These are phyloP conservation scores for Petunia secreta DNA, from an alignment of 257 asterid genomes.

Conservation along the genomic window DNA sequence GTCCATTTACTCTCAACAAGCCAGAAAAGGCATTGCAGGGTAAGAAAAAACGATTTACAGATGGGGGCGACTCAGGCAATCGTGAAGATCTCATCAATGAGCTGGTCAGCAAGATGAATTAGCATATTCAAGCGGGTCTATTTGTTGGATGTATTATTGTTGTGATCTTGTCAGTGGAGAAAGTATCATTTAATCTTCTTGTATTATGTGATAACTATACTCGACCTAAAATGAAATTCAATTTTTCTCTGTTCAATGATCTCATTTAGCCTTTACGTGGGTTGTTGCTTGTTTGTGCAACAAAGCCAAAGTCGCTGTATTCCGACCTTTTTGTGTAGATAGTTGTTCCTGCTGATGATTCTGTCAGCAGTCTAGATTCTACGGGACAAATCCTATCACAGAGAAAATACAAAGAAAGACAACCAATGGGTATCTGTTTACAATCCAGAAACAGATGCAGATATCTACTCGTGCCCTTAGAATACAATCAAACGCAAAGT, in stretches of 20 bases:
- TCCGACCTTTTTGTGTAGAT: neutral
- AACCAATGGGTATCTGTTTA: neutral
- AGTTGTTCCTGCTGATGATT: no score
- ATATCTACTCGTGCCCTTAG: no score
- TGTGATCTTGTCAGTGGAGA: neutral
- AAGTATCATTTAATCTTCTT: neutral
- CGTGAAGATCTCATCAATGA: slow-evolving; percentile 73
- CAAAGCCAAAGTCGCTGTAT: neutral
- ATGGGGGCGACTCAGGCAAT: slow-evolving; percentile 95
- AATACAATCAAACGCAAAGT: no score
- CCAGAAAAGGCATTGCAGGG: slow-evolving; percentile 82
- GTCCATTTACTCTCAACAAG: slow-evolving; percentile 74
- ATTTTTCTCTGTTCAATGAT: neutral
- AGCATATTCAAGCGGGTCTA: slow-evolving; percentile 32
- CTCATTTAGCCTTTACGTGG: neutral
- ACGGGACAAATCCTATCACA: neutral
- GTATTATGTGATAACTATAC: neutral
- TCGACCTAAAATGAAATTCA: neutral
- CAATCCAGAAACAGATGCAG: neutral
- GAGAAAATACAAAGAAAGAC: neutral
- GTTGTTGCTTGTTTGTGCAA: neutral
- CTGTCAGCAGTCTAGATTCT: neutral
- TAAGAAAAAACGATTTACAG: slow-evolving; percentile 68
- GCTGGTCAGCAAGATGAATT: slow-evolving; percentile 79
- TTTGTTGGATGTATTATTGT: slow-evolving; percentile 11